These are phyloP conservation scores for Ceratobasidium sp. DNA, from an alignment of 1,284 basidiomycete species.

Conservation along the genomic window DNA sequence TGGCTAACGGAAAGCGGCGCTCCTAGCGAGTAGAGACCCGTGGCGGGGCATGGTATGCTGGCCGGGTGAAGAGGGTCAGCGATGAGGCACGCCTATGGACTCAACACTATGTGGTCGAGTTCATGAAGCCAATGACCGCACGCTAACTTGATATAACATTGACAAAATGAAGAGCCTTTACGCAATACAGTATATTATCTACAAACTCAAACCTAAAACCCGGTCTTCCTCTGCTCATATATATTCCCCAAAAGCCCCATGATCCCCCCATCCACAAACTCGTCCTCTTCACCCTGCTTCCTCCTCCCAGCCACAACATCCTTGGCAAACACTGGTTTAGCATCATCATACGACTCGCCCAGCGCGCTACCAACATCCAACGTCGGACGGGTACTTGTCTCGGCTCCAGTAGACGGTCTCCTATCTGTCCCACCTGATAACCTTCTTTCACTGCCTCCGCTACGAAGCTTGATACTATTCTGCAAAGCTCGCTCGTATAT, in stretches of 20 bases:
- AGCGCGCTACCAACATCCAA: constrained; percentile 65
- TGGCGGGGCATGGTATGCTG: no score
- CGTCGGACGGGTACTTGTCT: not conserved
- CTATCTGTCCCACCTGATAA: no score
- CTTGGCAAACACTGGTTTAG: constrained; percentile 48
- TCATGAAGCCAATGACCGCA: no score
- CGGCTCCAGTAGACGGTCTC: not conserved
- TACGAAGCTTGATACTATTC: constrained; percentile 56
- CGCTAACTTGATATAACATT: no score
- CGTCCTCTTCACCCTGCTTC: constrained; percentile 52
- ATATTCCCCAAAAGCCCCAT: constrained; percentile 79
- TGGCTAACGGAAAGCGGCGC: no score
- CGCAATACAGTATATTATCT: no score
- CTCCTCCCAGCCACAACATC: constrained; percentile 42
- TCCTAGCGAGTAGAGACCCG: no score
- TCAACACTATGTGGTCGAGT: no score
- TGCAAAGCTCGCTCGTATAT: constrained; percentile 77
- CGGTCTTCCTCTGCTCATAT: constrained; percentile 53
- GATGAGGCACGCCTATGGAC: no score
- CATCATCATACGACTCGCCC: constrained; percentile 75
- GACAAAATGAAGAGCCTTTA: no score
- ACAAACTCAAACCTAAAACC: constrained; percentile 47
- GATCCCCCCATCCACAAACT: constrained; percentile 67
- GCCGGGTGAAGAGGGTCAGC: no score
- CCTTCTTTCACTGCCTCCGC: not conserved